phyloP scores from a whole-genome alignment of 148 eudicot species.

The Vaccinium vitisidaea region DNA sequence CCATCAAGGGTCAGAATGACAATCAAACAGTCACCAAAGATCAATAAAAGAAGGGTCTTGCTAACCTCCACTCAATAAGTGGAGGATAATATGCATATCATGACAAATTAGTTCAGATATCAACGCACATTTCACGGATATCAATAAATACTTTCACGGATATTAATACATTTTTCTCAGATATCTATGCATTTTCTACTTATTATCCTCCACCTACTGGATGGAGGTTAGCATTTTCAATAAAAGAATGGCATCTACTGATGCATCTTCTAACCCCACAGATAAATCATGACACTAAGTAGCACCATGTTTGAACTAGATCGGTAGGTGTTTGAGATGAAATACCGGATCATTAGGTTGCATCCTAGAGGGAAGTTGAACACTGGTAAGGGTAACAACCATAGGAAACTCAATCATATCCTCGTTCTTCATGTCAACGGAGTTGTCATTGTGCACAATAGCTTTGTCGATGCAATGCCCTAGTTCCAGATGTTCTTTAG shows the following conservation, averaged over 20 bases:
- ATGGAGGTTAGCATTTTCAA: too few relatives aligned
- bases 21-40: too few relatives aligned
- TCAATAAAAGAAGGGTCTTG: background rate
- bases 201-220: background rate
- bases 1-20: background rate
- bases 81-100: background rate
- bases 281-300: background rate
- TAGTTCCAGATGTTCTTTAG: conserved; percentile 37
- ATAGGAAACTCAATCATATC: conserved; percentile 11
- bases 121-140: too few relatives aligned
- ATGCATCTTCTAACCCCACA: conserved; percentile 1
- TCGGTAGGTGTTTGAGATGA: background rate
- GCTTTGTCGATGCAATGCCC: conserved; percentile 27
- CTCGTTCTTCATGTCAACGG: conserved; percentile 24
- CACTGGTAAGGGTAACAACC: conserved; percentile 3
- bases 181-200: too few relatives aligned
- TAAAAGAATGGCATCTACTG: background rate
- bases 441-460: conserved; percentile 23
- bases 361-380: conserved; percentile 11
- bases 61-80: too few relatives aligned
- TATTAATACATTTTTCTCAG: too few relatives aligned
- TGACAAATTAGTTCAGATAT: too few relatives aligned
- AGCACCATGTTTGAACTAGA: background rate
- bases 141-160: too few relatives aligned
- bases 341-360: conserved; percentile 26